phyloP scores from a whole-genome alignment of 805 yeast species.

The Saccharomycopsis sp. region DNA sequence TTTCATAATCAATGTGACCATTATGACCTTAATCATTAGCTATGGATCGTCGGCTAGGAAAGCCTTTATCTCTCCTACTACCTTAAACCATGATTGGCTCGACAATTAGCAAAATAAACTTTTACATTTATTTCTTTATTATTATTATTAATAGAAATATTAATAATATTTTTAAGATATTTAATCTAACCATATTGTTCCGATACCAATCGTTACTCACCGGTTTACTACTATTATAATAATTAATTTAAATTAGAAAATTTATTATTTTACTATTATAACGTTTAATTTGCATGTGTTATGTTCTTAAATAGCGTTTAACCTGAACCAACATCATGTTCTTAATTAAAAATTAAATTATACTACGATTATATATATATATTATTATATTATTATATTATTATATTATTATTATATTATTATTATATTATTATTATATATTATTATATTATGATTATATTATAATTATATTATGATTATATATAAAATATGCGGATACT shows the following conservation, averaged over 20 bases:
- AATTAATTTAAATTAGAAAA: not conserved
- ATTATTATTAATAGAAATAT: too few relatives aligned
- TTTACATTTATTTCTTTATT: slow-evolving; percentile 3
- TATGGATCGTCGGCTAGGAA: slow-evolving; percentile 19
- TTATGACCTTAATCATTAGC: slow-evolving; percentile 19
- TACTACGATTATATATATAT: too few relatives aligned
- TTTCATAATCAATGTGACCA: slow-evolving; percentile 18
- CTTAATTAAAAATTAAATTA: slow-evolving; percentile 8
- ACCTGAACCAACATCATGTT: slow-evolving; percentile 21
- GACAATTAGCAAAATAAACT: slow-evolving; percentile 14
- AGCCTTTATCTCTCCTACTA: slow-evolving; percentile 17
- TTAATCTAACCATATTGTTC: slow-evolving; percentile 14
- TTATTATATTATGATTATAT: too few relatives aligned
- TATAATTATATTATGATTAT: not conserved
- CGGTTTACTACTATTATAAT: slow-evolving; percentile 18
- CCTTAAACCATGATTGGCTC: slow-evolving; percentile 19
- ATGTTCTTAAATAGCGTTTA: slow-evolving; percentile 19
- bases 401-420: too few relatives aligned
- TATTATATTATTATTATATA: too few relatives aligned
- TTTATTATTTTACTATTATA: not conserved
- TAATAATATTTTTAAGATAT: slow-evolving; percentile 2
- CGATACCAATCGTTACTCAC: slow-evolving; percentile 19
- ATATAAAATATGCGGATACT: slow-evolving; percentile 9
- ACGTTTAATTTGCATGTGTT: slow-evolving; percentile 19
- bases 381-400: too few relatives aligned